Percentiles rank a stretch among this genome's conserved stretches.
These are phyloP conservation scores for Colletotrichum filicis DNA, from an alignment of 2,329 filamentous ascomycete genomes.

Conservation along the genomic window DNA sequence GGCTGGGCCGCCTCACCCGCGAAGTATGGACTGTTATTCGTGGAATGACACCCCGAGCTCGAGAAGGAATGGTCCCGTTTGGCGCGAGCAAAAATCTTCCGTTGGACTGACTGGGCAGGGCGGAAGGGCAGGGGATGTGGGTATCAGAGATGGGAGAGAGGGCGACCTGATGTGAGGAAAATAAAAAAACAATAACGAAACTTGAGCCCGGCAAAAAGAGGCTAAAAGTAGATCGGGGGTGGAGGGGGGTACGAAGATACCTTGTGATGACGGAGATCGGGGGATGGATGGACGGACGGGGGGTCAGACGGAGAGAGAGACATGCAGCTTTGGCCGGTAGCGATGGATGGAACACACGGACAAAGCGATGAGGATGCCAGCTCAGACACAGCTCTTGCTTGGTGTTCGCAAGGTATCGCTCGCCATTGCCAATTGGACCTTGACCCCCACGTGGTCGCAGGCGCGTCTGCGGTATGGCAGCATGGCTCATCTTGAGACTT, in stretches of 20 bases:
- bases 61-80: constrained; percentile 21
- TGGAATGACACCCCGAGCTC: constrained; percentile 31
- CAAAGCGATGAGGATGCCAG: neutral
- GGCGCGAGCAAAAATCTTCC: constrained; percentile 24
- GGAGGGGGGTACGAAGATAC: neutral
- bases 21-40: constrained; percentile 25
- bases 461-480: constrained; percentile 5
- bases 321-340: neutral
- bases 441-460: constrained; percentile 27
- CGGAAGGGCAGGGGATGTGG: neutral
- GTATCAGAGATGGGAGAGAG: neutral
- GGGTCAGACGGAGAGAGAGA: neutral
- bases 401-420: neutral
- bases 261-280: neutral
- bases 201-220: constrained; percentile 3
- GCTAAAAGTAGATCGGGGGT: constrained; percentile 28
- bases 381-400: neutral
- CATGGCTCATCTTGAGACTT: neutral
- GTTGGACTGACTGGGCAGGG: constrained; percentile 14
- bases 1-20: constrained; percentile 31
- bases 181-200: neutral
- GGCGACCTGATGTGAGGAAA: neutral
- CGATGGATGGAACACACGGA: neutral
- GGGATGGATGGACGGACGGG: neutral
- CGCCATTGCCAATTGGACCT: neutral